Evolutionary conservation across 805 yeast species (phyloP).

Genomic region (Wickerhamomyces queroliae): DNA sequence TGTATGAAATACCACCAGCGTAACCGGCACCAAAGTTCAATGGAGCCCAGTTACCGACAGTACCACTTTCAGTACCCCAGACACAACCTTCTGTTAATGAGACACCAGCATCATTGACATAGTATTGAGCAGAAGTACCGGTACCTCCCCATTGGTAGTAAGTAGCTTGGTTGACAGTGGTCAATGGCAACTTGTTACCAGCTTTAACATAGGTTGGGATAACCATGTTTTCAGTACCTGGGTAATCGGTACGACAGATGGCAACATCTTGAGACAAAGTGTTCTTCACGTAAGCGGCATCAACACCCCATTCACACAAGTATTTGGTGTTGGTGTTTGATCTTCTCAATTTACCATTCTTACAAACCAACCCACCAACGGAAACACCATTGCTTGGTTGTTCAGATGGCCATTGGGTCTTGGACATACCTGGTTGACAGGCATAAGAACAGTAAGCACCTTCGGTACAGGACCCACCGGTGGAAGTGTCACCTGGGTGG

Average conservation of each 20-base stretch:
- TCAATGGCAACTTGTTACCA: conserved; percentile 58
- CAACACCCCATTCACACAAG: conserved; percentile 85
- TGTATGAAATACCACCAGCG: conserved; percentile 59
- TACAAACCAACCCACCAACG: conserved; percentile 88
- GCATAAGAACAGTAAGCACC: conserved; percentile 97
- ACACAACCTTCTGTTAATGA: conserved; percentile 85
- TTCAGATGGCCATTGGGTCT: conserved; percentile 91
- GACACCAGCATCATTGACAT: conserved; percentile 96
- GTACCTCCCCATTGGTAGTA: conserved; percentile 83
- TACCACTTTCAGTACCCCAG: conserved; percentile 81
- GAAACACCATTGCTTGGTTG: conserved; percentile 91
- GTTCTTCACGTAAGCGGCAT: conserved; percentile 63
- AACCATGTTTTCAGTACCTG: conserved; percentile 98
- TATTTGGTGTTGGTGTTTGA: conserved; percentile 59
- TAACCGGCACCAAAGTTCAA: conserved; percentile 59
- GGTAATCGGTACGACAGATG: conserved; percentile 97
- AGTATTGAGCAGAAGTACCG: conserved; percentile 90
- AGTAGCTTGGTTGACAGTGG: conserved; percentile 72
- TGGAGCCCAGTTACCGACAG: conserved; percentile 98
- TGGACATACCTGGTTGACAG: conserved; percentile 98
- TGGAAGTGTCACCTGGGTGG: conserved; percentile 51
- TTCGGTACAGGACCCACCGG: conserved; percentile 66
- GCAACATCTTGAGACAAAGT: conserved; percentile 66
- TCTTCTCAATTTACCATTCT: conserved; percentile 78
- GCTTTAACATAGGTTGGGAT: conserved; percentile 80